Base-by-base conservation (phyloP, 345 rosid species). In the Carallia brachiata region DNA sequence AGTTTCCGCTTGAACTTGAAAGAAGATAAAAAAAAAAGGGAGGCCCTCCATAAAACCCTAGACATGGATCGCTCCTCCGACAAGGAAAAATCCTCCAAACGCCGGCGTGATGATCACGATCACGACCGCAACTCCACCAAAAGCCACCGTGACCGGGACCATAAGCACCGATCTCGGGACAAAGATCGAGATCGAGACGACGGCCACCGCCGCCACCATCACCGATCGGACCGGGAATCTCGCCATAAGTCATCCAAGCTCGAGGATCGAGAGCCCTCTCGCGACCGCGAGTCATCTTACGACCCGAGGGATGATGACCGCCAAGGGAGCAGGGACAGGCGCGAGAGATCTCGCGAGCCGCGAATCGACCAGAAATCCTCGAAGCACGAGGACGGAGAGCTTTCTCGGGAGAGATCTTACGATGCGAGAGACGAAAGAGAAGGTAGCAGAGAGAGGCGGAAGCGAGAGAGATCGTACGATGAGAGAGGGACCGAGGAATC, bases 171-270 rank as follows among this genome's bases (percentile, higher is more conserved):
- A 12, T 80, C 82, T 47, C 82, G 86, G 9, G 77, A 77, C 6
- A 56, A 56, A 27, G 60, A 56, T 1, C 32, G 60, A 56, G 60
- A 56, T 27, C 78, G 76, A 5, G 87, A 84, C 66, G 84, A 82
- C 52, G 55, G 56, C 13, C 72, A 30, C 52, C 70, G 31, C 37
- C 77, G 62, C 48, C 82, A 74, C 81, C 70, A 78, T 74, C 89
- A 79, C 31, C 81, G 89, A 37, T 86, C 88, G 67, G 84, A 85
- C 53, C 83, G 75, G 69, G 85, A 80, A 68, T 80, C 81, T 58
- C 73, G 67, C 39, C 78, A 70, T 2, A 62, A 70, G 1, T 69
- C 78, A 4, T 73, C 83, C 19, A 80, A 66, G 75, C 87, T 75
- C 23, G 86, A 81, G 23, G 86, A 80, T 31, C 73, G 77, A 5